A percentile compares a stretch with the other conserved stretches of the same genome.
These are phyloP conservation scores for Neoboletus subvelutipes DNA, from an alignment of 768 basidiomycete genomes.

Conservation along the genomic window DNA sequence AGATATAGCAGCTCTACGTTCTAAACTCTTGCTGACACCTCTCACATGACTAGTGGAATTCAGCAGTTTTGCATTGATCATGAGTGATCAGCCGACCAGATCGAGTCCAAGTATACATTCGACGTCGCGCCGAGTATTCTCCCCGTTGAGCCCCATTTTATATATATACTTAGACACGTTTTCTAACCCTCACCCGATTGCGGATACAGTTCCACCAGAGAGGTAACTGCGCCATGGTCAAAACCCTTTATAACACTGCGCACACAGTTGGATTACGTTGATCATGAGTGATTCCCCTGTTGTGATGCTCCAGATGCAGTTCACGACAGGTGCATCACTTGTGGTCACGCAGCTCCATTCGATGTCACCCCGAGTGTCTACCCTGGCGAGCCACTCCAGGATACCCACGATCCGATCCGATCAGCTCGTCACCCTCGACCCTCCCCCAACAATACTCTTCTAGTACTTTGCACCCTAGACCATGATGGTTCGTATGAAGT, in stretches of 20 bases:
- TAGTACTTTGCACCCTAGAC: not conserved
- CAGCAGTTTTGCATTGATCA: not conserved
- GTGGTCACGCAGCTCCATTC: not conserved
- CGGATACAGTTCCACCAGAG: no score
- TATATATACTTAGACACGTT: not conserved
- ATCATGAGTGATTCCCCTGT: not conserved
- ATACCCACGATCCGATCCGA: no score
- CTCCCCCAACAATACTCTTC: not conserved
- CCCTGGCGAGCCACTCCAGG: not conserved
- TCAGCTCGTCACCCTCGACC: not conserved
- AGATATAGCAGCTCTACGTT: not conserved
- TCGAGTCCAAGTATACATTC: not conserved
- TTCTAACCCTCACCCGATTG: not conserved
- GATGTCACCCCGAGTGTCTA: not conserved
- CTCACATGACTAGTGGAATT: not conserved
- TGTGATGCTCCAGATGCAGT: not conserved
- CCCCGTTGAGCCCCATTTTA: not conserved
- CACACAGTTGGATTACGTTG: not conserved
- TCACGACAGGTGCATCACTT: not conserved
- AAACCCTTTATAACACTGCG: not conserved
- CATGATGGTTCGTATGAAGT: not conserved
- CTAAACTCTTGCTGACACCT: not conserved
- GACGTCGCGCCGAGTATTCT: not conserved
- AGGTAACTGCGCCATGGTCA: not conserved
- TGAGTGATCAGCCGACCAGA: not conserved